Base-by-base conservation (phyloP, 129 eudicot species). In the Artemisia argyi region DNA sequence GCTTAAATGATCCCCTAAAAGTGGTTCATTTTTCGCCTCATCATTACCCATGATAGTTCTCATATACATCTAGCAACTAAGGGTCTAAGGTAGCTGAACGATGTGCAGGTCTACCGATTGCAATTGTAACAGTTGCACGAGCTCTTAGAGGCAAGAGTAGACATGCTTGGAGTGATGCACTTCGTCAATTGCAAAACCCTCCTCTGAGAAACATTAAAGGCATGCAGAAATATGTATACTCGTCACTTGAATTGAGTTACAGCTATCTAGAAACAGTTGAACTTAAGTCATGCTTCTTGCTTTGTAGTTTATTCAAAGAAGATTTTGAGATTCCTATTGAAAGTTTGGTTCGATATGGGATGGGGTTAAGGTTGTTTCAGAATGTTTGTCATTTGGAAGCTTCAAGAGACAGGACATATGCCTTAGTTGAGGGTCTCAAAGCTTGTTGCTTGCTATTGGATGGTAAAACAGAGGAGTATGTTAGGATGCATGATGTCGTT, bases 51-150 rank as follows among this genome's bases (percentile, higher is more conserved):
- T 15, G 58, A n/a, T 53, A 53, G 18, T 53, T 53, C 58, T 53
- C 22, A 53, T 53, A 15, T n/a, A 53, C 58, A 53, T 53, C 58
- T 53, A 53, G 58, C 58, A 53, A 11, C 58, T 53, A 53, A n/a
- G n/a, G n/a, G n/a, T n/a, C n/a, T n/a, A n/a, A 53, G 18, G 16
- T 53, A 53, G 58, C 16, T 15, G 58, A 53, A 53, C 14, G 58
- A 53, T 48, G 58, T 53, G 58, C 16, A 53, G 58, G 58, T 17
- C 18, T 53, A 53, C 58, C 58, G 58, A 53, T 53, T 53, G 18
- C 16, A 53, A 53, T 53, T 53, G 58, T 53, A 53, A 53, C 58
- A 3, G 58, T 53, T 53, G 58, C 58, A 53, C 58, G 58, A 53
- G 17, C 58, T 53, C 58, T 53, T 53, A 53, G 2, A 53, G 59